These are phyloP conservation scores for Iberis pinnata DNA, from an alignment of 345 rosid species.

Conservation along the genomic window DNA sequence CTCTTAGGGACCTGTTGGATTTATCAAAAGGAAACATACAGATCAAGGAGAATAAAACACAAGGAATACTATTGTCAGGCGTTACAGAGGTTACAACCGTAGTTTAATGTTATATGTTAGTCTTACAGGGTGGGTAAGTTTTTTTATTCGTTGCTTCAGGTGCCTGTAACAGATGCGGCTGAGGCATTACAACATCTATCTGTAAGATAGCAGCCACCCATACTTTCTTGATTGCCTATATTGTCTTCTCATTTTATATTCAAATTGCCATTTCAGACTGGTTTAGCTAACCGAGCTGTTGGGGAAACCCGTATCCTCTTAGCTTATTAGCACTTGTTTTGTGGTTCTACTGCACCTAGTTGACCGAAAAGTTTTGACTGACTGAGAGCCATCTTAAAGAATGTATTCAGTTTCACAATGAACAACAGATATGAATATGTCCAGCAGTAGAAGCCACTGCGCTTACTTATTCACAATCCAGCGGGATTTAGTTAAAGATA, in stretches of 20 bases:
- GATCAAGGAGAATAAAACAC: slow-evolving; percentile 70
- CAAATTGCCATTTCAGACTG: slow-evolving; percentile 47
- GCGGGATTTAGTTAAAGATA: slow-evolving; percentile 44
- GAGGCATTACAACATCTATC: slow-evolving; percentile 63
- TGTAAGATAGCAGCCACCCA: slow-evolving; percentile 42
- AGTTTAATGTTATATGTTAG: background rate
- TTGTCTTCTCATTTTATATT: slow-evolving; percentile 26
- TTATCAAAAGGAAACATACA: slow-evolving; percentile 72
- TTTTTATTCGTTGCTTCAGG: slow-evolving; percentile 35
- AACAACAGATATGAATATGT: slow-evolving; percentile 71
- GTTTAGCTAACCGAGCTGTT: slow-evolving; percentile 73
- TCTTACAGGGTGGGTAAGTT: slow-evolving; percentile 15
- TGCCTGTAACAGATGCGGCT: slow-evolving; percentile 35
- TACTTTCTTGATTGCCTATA: slow-evolving; percentile 13
- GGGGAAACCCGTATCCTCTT: slow-evolving; percentile 90
- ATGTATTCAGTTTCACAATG: slow-evolving; percentile 29
- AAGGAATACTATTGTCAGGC: slow-evolving; percentile 60
- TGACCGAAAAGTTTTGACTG: background rate
- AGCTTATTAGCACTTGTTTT: background rate
- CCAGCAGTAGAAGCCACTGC: slow-evolving; percentile 91
- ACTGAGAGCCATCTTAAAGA: slow-evolving; percentile 17
- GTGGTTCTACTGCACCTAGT: slow-evolving; percentile 4
- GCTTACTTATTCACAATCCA: slow-evolving; percentile 53
- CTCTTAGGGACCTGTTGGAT: slow-evolving; percentile 69
- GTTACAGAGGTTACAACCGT: slow-evolving; percentile 55